Conservation (phyloP, 352 stramenopile species). For the Phytopythium boreale region DNA sequence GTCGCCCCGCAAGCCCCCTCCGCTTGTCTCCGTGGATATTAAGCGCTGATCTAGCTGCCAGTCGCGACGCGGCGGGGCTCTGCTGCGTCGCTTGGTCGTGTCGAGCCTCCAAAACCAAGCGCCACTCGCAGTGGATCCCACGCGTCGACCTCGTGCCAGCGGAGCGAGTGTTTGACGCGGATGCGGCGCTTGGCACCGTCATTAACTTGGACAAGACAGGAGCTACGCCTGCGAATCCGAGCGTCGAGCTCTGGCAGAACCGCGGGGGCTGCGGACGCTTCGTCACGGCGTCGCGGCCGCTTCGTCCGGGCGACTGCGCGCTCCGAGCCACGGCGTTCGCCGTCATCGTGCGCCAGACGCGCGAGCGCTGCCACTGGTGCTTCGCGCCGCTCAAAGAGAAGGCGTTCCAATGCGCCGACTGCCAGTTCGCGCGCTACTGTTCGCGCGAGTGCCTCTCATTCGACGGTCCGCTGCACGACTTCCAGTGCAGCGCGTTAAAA, state of each 20-base stretch:
- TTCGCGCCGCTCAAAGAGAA: slow-evolving; percentile 39
- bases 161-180: neutral
- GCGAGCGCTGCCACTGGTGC: slow-evolving; percentile 57
- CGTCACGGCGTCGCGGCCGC: slow-evolving; percentile 14
- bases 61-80: neutral
- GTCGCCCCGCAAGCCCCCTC: neutral
- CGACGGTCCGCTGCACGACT: slow-evolving; percentile 44
- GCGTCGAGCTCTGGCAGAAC: slow-evolving; percentile 20
- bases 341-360: slow-evolving; percentile 34
- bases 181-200: slow-evolving; percentile 9
- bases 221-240: slow-evolving; percentile 20
- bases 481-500: slow-evolving; percentile 38
- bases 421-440: slow-evolving; percentile 53
- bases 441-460: slow-evolving; percentile 38
- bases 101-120: neutral
- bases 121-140: neutral
- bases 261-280: slow-evolving; percentile 6
- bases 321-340: slow-evolving; percentile 52
- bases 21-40: neutral
- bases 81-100: neutral
- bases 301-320: slow-evolving; percentile 30
- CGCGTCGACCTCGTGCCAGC: neutral
- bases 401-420: slow-evolving; percentile 49
- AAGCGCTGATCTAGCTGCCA: neutral
- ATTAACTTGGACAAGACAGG: slow-evolving; percentile 3